Base-by-base conservation (phyloP, 306 rosid species). In the Vicia sativa region DNA sequence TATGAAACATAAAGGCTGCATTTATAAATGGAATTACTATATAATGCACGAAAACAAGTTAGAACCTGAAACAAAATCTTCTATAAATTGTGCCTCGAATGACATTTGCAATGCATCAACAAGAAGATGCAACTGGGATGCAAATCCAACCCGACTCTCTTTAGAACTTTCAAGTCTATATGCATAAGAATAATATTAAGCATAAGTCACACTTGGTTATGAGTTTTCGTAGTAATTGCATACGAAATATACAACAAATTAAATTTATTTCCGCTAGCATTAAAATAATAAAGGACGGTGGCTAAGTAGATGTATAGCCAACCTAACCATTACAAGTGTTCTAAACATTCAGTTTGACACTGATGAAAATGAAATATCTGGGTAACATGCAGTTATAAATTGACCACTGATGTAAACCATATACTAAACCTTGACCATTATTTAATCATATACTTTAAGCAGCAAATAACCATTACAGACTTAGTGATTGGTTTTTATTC, bases 21-120 rank as follows among this genome's bases (percentile, higher is more conserved):
- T 23, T 56, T 53, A 61, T 48, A 77, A 68, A 43, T 41, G 21
- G 46, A 73, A 37, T 26, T 44, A 34, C 19, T 62, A 56, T 19
- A 63, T 34, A 43, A 42, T 70, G 62, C 45, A 54, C 76, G 29
- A 6, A 54, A 67, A 72, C 53, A 41, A 75, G 71, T 77, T 73
- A 78, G 6, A 77, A 90, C 99, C 96, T 88, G 99, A 93, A 68
- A 88, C 89, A 79, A 93, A 93, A 86, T 93, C 97, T 85, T 93
- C 97, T 74, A 93, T 70, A 82, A 93, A 93, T 31, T 84, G 90
- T 72, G 95, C 99, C 77, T 83, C 80, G 46, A 93, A 93, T 67
- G 99, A 90, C 87, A 79, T 83, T 75, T 85, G 78, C 82, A 88
- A 81, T 61, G 96, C 86, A 68, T 87, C 97, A 75, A 85, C 75